phyloP scores from a whole-genome alignment of 306 rosid genomes.

The Fragaria iinumae region DNA sequence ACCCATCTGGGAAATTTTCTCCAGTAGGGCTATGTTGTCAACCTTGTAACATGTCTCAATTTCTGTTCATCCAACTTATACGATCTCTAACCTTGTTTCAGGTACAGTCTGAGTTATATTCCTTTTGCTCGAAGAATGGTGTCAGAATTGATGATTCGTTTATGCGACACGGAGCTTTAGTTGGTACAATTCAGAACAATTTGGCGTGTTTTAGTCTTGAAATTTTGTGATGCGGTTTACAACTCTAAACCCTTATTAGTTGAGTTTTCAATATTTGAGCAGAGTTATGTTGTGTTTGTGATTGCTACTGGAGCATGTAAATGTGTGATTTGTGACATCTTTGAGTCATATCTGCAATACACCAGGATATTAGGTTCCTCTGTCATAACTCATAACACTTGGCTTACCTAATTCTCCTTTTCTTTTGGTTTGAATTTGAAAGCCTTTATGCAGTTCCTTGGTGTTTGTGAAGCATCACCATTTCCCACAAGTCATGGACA shows the following conservation, averaged over 20 bases:
- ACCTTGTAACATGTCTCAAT: neutral
- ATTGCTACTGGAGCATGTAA: neutral
- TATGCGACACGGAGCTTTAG: slow-evolving; percentile 81
- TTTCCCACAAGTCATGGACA: neutral
- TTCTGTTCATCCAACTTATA: neutral
- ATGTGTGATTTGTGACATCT: neutral
- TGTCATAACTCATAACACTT: neutral
- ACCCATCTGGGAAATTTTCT: neutral
- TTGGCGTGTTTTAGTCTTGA: slow-evolving; percentile 11
- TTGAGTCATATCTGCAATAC: neutral
- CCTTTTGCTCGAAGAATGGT: slow-evolving; percentile 98
- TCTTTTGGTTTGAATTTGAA: neutral
- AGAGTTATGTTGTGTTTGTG: slow-evolving; percentile 6
- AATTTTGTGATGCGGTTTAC: slow-evolving; percentile 12
- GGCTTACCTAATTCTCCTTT: neutral
- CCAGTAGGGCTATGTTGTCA: neutral
- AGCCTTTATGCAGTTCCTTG: neutral
- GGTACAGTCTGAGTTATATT: slow-evolving; percentile 94
- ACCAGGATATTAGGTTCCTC: neutral
- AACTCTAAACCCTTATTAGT: slow-evolving; percentile 17
- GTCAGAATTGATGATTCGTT: slow-evolving; percentile 76
- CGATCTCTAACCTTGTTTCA: slow-evolving; percentile 37
- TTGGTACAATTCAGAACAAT: slow-evolving; percentile 11
- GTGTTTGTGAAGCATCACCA: neutral
- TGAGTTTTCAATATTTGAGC: slow-evolving; percentile 6